Conservation (phyloP, 306 rosid genomes). For the Cyclanthera cordifolia region DNA sequence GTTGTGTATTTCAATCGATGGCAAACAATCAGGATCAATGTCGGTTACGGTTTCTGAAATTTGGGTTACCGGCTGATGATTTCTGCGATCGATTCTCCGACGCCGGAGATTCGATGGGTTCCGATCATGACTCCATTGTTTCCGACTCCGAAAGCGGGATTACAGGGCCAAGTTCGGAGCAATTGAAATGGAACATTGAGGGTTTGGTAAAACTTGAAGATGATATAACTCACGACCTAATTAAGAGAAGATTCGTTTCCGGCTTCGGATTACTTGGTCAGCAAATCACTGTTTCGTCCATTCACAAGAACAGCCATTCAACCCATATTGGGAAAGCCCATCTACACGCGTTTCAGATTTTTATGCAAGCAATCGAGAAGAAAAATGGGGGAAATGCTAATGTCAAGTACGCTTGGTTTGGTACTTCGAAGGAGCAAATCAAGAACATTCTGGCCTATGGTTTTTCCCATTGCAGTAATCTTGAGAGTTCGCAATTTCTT, state of each 20-base stretch:
- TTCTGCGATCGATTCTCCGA: not conserved
- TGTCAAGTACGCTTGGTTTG: conserved; percentile 58
- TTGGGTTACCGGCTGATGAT: not conserved
- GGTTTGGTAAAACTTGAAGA: conserved; percentile 33
- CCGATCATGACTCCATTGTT: conserved; percentile 30
- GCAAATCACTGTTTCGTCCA: conserved; percentile 21
- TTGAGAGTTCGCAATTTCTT: conserved; percentile 18
- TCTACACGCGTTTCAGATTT: conserved; percentile 44
- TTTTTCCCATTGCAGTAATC: conserved; percentile 29
- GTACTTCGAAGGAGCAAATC: conserved; percentile 41
- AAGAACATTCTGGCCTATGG: conserved; percentile 43
- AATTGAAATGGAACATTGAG: not conserved
- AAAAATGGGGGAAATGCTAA: conserved; percentile 46
- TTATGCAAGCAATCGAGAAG: conserved; percentile 32
- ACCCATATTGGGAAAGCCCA: conserved; percentile 39
- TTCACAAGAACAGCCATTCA: conserved; percentile 28
- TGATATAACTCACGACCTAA: conserved; percentile 26
- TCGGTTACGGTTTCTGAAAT: not conserved
- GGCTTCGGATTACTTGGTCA: conserved; percentile 30
- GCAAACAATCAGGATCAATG: conserved; percentile 10
- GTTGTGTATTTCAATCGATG: conserved; percentile 20
- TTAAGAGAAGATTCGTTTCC: conserved; percentile 31
- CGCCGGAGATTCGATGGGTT: not conserved
- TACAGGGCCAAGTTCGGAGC: conserved; percentile 18
- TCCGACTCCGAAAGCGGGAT: conserved; percentile 56